phyloP scores from a whole-genome alignment of 805 yeast genomes.

The Cyberlindnera amylophila region DNA sequence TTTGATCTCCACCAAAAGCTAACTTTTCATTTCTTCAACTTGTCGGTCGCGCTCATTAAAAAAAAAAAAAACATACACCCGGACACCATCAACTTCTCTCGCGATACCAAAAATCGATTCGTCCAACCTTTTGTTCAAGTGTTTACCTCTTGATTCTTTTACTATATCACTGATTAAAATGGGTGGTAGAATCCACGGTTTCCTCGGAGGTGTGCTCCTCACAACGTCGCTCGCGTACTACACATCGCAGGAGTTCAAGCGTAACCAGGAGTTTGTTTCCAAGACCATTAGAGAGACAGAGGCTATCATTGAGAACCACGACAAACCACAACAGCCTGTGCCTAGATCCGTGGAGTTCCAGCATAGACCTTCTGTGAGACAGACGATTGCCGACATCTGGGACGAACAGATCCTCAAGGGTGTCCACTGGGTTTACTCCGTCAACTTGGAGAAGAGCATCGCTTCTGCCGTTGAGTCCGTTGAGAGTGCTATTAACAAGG shows the following conservation, averaged over 20 bases:
- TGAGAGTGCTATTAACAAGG: constrained; percentile 8
- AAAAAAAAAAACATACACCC: too few species aligned
- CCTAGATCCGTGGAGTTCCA: constrained; percentile 41
- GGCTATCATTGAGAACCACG: constrained; percentile 48
- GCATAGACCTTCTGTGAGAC: constrained; percentile 46
- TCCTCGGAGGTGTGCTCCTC: constrained; percentile 58
- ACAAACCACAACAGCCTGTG: constrained; percentile 39
- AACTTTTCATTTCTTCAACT: too few species aligned
- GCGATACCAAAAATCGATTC: neutral
- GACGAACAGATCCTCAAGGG: constrained; percentile 63
- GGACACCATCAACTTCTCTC: neutral
- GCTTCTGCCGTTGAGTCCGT: constrained; percentile 12
- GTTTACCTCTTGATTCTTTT: too few species aligned
- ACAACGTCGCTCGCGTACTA: constrained; percentile 61
- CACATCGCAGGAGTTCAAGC: constrained; percentile 52
- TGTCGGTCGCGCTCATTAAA: too few species aligned
- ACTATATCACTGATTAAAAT: constrained; percentile 21
- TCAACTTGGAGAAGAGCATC: constrained; percentile 41
- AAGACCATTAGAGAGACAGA: constrained; percentile 45
- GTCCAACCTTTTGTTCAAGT: too few species aligned
- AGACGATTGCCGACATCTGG: constrained; percentile 77
- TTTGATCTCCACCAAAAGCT: too few species aligned
- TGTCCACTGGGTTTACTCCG: constrained; percentile 59
- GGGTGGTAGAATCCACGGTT: constrained; percentile 53
- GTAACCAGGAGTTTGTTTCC: constrained; percentile 44